A percentile compares a stretch with the other conserved stretches of the same genome.
phyloP scores from a whole-genome alignment of 2,329 filamentous ascomycete species.

The Fusarium sp. region DNA sequence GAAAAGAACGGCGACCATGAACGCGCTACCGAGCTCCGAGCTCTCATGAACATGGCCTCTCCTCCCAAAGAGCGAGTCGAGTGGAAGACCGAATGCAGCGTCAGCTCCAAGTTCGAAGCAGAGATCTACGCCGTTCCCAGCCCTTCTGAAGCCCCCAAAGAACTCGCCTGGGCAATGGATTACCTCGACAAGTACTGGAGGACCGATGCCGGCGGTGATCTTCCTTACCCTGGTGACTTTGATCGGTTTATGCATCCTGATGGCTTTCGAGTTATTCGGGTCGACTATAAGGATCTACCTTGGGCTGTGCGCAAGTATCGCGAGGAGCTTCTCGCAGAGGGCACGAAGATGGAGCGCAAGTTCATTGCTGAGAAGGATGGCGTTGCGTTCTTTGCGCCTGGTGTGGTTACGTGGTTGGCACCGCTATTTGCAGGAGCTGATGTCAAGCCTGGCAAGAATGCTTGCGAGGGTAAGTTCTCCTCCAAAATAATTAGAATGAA shows the following conservation, averaged over 20 bases:
- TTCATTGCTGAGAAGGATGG: conserved; percentile 29
- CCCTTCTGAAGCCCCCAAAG: conserved; percentile 7
- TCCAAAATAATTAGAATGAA: too few relatives aligned
- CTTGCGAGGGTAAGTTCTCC: conserved; percentile 14
- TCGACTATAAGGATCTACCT: conserved; percentile 20
- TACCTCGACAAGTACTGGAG: conserved; percentile 31
- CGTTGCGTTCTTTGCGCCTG: conserved; percentile 27
- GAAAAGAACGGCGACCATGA: conserved; percentile 4
- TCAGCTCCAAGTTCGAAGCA: conserved; percentile 14
- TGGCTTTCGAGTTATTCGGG: conserved; percentile 23
- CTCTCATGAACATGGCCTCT: neutral
- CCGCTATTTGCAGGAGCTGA: conserved; percentile 26
- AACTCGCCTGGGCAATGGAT: conserved; percentile 24
- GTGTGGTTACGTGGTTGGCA: conserved; percentile 26
- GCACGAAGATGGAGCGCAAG: conserved; percentile 20
- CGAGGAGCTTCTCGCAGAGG: conserved; percentile 21
- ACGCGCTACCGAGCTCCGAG: conserved; percentile 1
- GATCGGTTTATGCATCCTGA: conserved; percentile 24
- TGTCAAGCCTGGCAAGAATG: conserved; percentile 15
- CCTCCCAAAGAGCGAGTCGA: neutral
- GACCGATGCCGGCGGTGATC: conserved; percentile 18
- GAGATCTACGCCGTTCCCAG: conserved; percentile 23
- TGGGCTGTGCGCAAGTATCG: conserved; percentile 30
- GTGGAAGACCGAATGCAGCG: conserved; percentile 20
- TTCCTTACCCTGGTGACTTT: conserved; percentile 31